These are phyloP conservation scores for Trametes meyenii DNA, from an alignment of 768 basidiomycete genomes.

Conservation along the genomic window DNA sequence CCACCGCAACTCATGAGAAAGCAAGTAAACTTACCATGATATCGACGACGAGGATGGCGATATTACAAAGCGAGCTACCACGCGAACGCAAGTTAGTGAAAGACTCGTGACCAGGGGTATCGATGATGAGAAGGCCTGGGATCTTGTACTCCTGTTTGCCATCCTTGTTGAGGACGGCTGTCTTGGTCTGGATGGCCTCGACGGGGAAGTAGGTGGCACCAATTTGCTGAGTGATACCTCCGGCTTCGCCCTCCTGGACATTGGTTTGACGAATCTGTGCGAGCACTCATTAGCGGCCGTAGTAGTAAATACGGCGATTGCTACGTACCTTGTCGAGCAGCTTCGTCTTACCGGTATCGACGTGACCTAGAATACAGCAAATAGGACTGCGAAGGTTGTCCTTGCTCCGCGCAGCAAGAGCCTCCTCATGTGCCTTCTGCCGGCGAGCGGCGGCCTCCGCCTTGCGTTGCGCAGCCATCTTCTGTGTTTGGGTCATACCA, in stretches of 20 bases:
- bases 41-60: conserved; percentile 98
- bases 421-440: conserved; percentile 79
- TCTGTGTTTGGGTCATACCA: conserved; percentile 69
- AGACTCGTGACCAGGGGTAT: conserved; percentile 99
- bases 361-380: conserved; percentile 98
- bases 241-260: conserved; percentile 98
- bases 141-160: conserved; percentile 91
- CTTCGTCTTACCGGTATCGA: conserved; percentile 99
- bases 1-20: not conserved
- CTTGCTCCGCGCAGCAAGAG: conserved; percentile 82
- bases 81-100: conserved; percentile 96
- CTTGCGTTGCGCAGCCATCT: conserved; percentile 69
- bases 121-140: conserved; percentile 93
- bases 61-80: conserved; percentile 97
- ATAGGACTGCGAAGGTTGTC: conserved; percentile 95
- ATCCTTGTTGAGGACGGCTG: conserved; percentile 91
- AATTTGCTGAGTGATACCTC: conserved; percentile 99
- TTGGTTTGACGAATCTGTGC: conserved; percentile 97
- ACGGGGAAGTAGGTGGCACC: conserved; percentile 99
- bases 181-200: conserved; percentile 92
- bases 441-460: conserved; percentile 82
- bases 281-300: not conserved
- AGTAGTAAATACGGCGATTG: not conserved
- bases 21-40: conserved; percentile 71
- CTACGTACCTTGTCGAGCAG: conserved; percentile 85